phyloP scores from a whole-genome alignment of 129 eudicot genomes.

The Helichrysum umbraculigerum region DNA sequence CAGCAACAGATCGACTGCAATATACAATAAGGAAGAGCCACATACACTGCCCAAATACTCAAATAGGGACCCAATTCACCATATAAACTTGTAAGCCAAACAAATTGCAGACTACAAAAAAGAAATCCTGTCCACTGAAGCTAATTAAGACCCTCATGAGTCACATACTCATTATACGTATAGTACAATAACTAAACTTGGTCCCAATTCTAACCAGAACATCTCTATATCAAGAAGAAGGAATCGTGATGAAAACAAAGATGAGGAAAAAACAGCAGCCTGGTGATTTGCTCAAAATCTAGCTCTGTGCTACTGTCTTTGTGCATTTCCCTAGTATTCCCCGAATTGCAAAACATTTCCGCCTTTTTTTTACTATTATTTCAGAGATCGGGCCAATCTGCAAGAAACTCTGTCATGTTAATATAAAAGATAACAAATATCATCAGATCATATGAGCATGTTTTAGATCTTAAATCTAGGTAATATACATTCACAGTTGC shows the following conservation, averaged over 20 bases:
- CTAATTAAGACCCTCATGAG: conserved; percentile 28
- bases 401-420: conserved; percentile 6
- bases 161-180: conserved; percentile 31
- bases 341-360: conserved; percentile 22
- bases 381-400: conserved; percentile 29
- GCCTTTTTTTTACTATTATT: conserved; percentile 29
- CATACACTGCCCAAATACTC: conserved; percentile 6
- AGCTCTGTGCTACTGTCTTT: conserved; percentile 35
- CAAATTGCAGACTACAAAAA: conserved; percentile 32
- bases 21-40: conserved; percentile 1
- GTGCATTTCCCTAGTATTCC: conserved; percentile 35
- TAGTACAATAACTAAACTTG: conserved; percentile 37
- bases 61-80: conserved; percentile 14
- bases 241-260: neutral
- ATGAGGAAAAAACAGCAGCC: conserved; percentile 18
- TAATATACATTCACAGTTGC: neutral
- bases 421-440: neutral
- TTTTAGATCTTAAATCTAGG: neutral
- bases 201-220: conserved; percentile 31
- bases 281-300: conserved; percentile 26
- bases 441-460: neutral
- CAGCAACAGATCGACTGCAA: neutral
- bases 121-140: conserved; percentile 20
- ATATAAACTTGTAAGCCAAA: conserved; percentile 26
- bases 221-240: conserved; percentile 23